Conservation (phyloP, 164 flowering plant genomes). For the Tinospora cordifolia region DNA sequence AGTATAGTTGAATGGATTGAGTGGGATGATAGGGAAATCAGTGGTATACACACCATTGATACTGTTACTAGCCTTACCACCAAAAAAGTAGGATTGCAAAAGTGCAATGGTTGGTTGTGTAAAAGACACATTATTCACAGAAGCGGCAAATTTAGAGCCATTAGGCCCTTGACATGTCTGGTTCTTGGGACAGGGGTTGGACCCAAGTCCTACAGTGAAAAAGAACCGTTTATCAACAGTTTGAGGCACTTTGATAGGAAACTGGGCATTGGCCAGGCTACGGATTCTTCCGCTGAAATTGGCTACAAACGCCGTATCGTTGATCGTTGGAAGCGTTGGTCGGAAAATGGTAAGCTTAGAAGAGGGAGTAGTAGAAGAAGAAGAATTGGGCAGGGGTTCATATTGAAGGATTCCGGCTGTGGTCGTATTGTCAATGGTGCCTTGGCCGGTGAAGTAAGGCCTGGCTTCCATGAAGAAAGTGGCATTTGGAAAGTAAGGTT, state of each 20-base stretch:
- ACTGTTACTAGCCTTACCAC: not conserved
- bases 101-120: slow-evolving; percentile 10
- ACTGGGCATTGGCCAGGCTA: slow-evolving; percentile 4
- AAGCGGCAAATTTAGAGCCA: slow-evolving; percentile 12
- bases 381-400: not conserved
- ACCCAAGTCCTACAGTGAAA: slow-evolving; percentile 13
- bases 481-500: slow-evolving; percentile 30
- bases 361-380: not conserved
- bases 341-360: slow-evolving; percentile 17
- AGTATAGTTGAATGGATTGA: slow-evolving; percentile 10
- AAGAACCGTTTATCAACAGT: slow-evolving; percentile 8
- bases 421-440: slow-evolving; percentile 45
- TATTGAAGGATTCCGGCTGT: slow-evolving; percentile 36
- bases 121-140: slow-evolving; percentile 11
- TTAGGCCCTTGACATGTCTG: slow-evolving; percentile 16
- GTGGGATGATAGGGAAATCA: slow-evolving; percentile 11
- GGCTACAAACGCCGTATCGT: slow-evolving; percentile 7
- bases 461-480: slow-evolving; percentile 46
- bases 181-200: slow-evolving; percentile 10
- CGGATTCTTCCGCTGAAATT: slow-evolving; percentile 7
- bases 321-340: slow-evolving; percentile 15
- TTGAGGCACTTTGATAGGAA: slow-evolving; percentile 9
- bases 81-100: slow-evolving; percentile 10
- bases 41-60: slow-evolving; percentile 9
- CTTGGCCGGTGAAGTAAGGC: slow-evolving; percentile 39